Evolutionary conservation across 1,284 basidiomycete genomes (phyloP).

Genomic region (Pterulicium gracile): DNA sequence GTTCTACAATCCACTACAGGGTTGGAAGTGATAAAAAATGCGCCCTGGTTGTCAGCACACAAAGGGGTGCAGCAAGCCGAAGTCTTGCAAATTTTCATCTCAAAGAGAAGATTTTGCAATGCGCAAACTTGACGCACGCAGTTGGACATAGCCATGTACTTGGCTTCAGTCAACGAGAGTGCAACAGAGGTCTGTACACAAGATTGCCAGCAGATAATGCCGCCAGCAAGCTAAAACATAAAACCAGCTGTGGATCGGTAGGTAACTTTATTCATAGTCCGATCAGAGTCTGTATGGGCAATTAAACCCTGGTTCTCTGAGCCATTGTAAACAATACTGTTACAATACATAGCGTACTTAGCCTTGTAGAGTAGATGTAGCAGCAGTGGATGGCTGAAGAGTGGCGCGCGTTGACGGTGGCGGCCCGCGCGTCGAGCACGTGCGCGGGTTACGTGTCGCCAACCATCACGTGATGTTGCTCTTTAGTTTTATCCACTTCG

Average conservation of each 20-base stretch:
- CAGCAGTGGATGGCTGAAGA: no score
- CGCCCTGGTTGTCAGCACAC: constrained; percentile 24
- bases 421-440: no score
- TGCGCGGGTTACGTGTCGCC: no score
- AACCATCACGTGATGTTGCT: no score
- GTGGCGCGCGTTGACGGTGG: no score
- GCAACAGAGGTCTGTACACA: constrained; percentile 17
- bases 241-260: constrained; percentile 15
- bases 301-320: constrained; percentile 9
- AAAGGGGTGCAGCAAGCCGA: no score
- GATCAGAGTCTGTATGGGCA: constrained; percentile 18
- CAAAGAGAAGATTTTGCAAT: constrained; percentile 13
- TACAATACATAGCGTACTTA: no score
- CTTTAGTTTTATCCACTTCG: no score
- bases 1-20: constrained; percentile 17
- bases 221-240: constrained; percentile 13
- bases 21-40: constrained; percentile 21
- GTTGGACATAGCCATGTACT: constrained; percentile 21
- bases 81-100: constrained; percentile 12
- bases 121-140: constrained; percentile 15
- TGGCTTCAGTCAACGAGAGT: constrained; percentile 21
- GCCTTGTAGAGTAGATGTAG: no score
- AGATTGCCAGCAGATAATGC: constrained; percentile 16
- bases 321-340: constrained; percentile 14
- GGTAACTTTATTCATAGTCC: constrained; percentile 12